These are phyloP conservation scores for Rachicladosporium sp. DNA, from an alignment of 2,329 filamentous ascomycete genomes.

Conservation along the genomic window DNA sequence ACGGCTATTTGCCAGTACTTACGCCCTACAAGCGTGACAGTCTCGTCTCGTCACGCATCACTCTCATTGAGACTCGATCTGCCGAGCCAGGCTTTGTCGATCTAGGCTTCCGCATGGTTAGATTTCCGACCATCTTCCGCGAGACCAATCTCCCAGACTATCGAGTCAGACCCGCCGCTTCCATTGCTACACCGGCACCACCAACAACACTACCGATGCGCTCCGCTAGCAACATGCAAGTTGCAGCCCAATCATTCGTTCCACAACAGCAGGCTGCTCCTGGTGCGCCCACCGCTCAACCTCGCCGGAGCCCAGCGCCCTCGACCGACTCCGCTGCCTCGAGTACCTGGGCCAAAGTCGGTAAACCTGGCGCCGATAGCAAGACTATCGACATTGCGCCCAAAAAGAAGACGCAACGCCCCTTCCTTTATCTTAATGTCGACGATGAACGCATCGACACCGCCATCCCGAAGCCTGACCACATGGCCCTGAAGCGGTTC, in stretches of 20 bases:
- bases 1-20: conserved; percentile 33
- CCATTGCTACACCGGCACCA: neutral
- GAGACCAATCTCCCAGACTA: conserved; percentile 26
- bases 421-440: conserved; percentile 29
- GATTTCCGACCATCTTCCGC: conserved; percentile 31
- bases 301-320: conserved; percentile 3
- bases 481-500: conserved; percentile 17
- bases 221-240: neutral
- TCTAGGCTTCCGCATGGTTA: conserved; percentile 28
- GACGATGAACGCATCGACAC: conserved; percentile 31
- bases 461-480: conserved; percentile 21
- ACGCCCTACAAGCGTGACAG: conserved; percentile 33
- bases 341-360: conserved; percentile 29
- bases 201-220: conserved; percentile 2
- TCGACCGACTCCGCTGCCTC: conserved; percentile 7
- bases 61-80: conserved; percentile 33
- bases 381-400: conserved; percentile 29
- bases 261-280: neutral
- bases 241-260: neutral
- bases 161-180: conserved; percentile 4
- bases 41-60: conserved; percentile 27
- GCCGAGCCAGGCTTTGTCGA: conserved; percentile 29
- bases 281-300: conserved; percentile 2
- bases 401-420: conserved; percentile 19
- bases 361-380: conserved; percentile 21